Base-by-base conservation (phyloP, 2,329 filamentous ascomycete species). In the Aspergillus sp. region DNA sequence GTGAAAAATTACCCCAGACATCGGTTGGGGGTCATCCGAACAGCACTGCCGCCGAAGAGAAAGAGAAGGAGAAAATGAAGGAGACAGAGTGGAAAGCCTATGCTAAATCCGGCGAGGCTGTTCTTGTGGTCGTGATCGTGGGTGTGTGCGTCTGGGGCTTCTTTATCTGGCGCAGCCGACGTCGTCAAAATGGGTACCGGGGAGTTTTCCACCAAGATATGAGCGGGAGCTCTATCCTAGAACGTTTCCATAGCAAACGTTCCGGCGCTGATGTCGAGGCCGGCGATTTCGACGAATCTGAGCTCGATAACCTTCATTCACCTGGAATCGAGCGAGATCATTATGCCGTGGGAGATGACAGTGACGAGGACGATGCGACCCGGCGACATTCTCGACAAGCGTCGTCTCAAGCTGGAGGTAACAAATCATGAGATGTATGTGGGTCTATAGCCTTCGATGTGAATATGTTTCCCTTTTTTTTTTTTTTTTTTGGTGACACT, bases 41-140 rank as follows among this genome's bases (percentile, higher is more conserved):
- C 72, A 87, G 84, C 63, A 92, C 85, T 26, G 81, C 81, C 14
- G 85, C 83, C n/a, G 85, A 87, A 67, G 82, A 90, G 69, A 85
- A 85, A 32, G 86, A 90, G 69, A 84, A 87, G 64, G 83, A 90
- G 70, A 87, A 90, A 70, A 77, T 96, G n/a, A 86, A 93, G 67
- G 86, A 91, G 29, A 92, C 92, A 18, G 90, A 93, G 69, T 96
- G 92, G 90, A 85, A 88, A 54, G 93, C 93, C 0, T 97, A 97
- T 76, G 90, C 89, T 72, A 89, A 90, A 68, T 95, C 91, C 2
- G 92, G 93, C 54, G 91, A 96, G 76, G 85, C 93, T 6, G 92
- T 92, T 2, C 83, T 97, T 2, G 86, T 93, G 16, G 86, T 97
- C 52, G 91, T 96, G 18, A 81, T 89, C 54, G 85, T 95, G 60